Evolutionary conservation across 805 yeast species (phyloP), one percentile per base, ranked within the genome.

Genomic region (Candida nitratophila): DNA sequence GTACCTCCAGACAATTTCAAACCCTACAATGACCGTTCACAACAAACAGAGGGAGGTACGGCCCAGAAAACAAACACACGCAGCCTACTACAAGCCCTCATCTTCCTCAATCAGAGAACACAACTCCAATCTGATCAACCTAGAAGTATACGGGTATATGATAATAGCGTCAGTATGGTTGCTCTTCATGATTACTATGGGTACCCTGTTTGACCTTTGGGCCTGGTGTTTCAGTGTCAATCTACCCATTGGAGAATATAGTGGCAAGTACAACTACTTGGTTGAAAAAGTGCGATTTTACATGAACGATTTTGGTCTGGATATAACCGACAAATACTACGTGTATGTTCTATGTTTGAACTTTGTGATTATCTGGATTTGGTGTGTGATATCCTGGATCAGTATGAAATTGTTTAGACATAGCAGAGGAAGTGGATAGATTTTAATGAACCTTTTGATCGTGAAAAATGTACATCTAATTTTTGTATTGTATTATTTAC

Each of bases 381-480:
- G 95, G 95, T 77, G 89, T 36, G 63, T 79, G 10, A 64, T 74
- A 3, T 77, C 89, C 11, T 86, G 95, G 95, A 69, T 80, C 38
- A 90, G 93, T 32, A 70, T 86, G 74, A 86, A 86, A 60, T 65
- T 86, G 45, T 86, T 86, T 63, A 69, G 88, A 44, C 93, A 86
- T 56, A 83, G 93, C 20, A 83, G 79, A 51, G 88, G 88, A 8
- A 73, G 77, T 21, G 70, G 69, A 10, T 59, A 50, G 26, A n/a
- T n/a, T n/a, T n/a, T n/a, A n/a, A n/a, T n/a, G n/a, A n/a, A n/a
- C n/a, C n/a, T n/a, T n/a, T n/a, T n/a, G n/a, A n/a, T n/a, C n/a
- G n/a, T n/a, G n/a, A n/a, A n/a, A n/a, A n/a, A n/a, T n/a, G n/a
- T n/a, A n/a, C n/a, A n/a, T n/a, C n/a, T n/a, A n/a, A n/a, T n/a